phyloP scores from a whole-genome alignment of 306 rosid genomes.

The Malus fusca region DNA sequence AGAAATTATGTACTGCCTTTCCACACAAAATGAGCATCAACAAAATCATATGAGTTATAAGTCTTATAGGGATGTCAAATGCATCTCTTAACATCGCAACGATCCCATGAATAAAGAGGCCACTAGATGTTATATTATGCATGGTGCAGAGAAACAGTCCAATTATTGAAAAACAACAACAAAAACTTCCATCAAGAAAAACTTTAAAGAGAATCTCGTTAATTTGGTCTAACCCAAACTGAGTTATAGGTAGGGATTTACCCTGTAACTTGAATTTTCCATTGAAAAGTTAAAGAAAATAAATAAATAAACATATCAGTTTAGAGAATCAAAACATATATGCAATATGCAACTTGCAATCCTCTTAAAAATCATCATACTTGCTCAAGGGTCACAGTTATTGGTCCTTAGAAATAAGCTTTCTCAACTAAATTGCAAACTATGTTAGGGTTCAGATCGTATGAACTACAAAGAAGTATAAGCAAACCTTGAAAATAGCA shows the following conservation, averaged over 20 bases:
- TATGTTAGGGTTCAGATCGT: background rate
- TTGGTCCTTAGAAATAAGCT: background rate
- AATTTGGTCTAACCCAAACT: background rate
- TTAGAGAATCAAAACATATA: background rate
- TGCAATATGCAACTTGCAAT: background rate
- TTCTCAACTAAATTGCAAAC: background rate
- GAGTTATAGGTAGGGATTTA: background rate
- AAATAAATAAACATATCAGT: background rate
- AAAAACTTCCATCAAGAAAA: background rate
- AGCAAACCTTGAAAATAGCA: conserved; percentile 79
- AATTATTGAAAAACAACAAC: background rate
- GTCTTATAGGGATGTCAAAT: too few species aligned
- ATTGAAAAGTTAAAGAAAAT: background rate
- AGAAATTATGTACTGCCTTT: background rate
- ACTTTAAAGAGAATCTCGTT: background rate
- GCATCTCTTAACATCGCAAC: too few species aligned
- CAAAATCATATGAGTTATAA: background rate
- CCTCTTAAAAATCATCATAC: background rate
- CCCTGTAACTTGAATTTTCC: background rate
- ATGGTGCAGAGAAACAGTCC: background rate
- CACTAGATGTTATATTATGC: background rate
- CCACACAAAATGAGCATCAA: background rate
- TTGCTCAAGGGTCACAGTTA: background rate
- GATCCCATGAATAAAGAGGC: too few species aligned
- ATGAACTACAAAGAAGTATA: conserved; percentile 17